Percentiles rank a stretch among this genome's conserved stretches.
Evolutionary conservation across 1,284 basidiomycete genomes (phyloP).

Genomic region (Kwoniella shivajii): DNA sequence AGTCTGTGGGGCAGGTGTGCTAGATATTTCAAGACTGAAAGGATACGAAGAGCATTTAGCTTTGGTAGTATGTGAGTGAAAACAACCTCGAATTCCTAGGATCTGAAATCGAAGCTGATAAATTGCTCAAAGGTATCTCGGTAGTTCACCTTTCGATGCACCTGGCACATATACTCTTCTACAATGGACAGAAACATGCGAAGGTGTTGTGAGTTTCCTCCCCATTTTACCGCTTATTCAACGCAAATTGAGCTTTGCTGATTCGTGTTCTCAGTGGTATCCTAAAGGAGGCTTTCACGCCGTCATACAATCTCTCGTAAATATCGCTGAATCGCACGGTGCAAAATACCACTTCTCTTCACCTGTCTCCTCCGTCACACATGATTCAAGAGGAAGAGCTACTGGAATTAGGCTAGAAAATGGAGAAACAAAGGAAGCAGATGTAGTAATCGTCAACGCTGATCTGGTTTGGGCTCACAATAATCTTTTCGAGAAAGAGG

Average conservation of each 20-base stretch:
- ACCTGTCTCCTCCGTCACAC: slow-evolving; percentile 53
- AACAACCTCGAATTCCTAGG: not conserved
- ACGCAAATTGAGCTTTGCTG: no score
- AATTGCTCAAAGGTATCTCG: slow-evolving; percentile 37
- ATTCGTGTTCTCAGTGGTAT: no score
- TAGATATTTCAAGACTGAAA: slow-evolving; percentile 58
- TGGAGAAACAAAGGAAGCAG: slow-evolving; percentile 56
- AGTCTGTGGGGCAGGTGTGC: slow-evolving; percentile 52
- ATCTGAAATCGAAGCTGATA: not conserved
- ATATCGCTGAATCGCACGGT: slow-evolving; percentile 55
- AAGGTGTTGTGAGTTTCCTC: slow-evolving; percentile 51
- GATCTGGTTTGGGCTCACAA: slow-evolving; percentile 60
- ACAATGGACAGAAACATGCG: slow-evolving; percentile 60
- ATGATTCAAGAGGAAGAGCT: slow-evolving; percentile 39
- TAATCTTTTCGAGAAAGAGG: slow-evolving; percentile 53
- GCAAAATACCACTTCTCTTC: slow-evolving; percentile 55
- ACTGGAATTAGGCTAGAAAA: slow-evolving; percentile 55
- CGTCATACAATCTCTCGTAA: slow-evolving; percentile 56
- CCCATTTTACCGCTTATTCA: no score
- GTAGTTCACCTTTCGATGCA: slow-evolving; percentile 60
- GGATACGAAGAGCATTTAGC: slow-evolving; percentile 57
- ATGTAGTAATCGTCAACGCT: slow-evolving; percentile 60
- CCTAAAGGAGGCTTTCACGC: slow-evolving; percentile 59
- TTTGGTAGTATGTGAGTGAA: slow-evolving; percentile 55
- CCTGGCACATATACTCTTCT: slow-evolving; percentile 60